These are phyloP conservation scores for Crithidia expoeki DNA, from an alignment of 208 protist species.

Conservation along the genomic window DNA sequence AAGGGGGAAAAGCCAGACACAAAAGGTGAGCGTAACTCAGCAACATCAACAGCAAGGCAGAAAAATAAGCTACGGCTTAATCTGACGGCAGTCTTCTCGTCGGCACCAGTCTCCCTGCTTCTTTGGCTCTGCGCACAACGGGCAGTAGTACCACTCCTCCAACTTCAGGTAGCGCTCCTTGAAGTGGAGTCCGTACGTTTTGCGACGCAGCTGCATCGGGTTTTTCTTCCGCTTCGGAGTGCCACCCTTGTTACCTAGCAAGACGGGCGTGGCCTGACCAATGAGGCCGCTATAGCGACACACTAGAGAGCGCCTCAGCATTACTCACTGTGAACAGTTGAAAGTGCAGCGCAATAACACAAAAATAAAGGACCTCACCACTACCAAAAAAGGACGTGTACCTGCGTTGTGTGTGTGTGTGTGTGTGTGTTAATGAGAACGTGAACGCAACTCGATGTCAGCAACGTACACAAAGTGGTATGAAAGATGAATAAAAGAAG, in stretches of 20 bases:
- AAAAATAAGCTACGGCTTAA: slow-evolving; percentile 91
- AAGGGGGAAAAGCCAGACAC: neutral
- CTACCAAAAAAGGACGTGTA: neutral
- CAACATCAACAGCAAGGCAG: no score
- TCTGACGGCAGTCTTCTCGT: slow-evolving; percentile 89
- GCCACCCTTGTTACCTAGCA: slow-evolving; percentile 89
- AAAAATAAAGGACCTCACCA: neutral
- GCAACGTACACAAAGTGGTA: no score
- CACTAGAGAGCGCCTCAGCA: slow-evolving; percentile 44
- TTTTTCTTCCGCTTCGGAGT: slow-evolving; percentile 93
- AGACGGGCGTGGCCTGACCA: slow-evolving; percentile 58
- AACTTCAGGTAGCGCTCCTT: slow-evolving; percentile 89
- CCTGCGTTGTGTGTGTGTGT: no score
- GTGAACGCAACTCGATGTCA: no score
- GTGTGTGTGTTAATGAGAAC: no score
- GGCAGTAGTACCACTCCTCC: slow-evolving; percentile 93
- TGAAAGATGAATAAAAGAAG: no score
- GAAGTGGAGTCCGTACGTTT: slow-evolving; percentile 90
- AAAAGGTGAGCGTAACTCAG: no score
- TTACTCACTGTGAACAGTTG: slow-evolving; percentile 3
- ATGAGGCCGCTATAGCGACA: slow-evolving; percentile 41
- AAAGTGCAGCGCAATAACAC: neutral
- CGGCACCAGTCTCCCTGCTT: slow-evolving; percentile 90
- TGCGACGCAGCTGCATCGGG: slow-evolving; percentile 81
- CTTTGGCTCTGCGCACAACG: slow-evolving; percentile 91